Evolutionary conservation across 2,329 filamentous ascomycete species (phyloP), one percentile per base, ranked within the genome.

Genomic region (Teratosphaeria viscida): DNA sequence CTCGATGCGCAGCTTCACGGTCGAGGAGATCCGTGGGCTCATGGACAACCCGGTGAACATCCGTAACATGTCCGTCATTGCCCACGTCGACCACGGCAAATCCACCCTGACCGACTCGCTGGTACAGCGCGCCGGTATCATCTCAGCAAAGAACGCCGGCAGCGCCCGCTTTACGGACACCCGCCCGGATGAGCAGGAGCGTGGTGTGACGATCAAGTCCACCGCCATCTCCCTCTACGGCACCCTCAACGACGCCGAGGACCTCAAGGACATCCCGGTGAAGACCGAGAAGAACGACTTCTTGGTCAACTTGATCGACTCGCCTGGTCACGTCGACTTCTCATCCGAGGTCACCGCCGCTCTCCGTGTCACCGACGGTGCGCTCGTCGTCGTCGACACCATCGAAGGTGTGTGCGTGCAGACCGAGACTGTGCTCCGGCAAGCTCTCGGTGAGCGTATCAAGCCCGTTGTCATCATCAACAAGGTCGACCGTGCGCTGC

Each of bases 271-370:
- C 76, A 91, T 97, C 70, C 87, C 88, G 69, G 85, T 91, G 80
- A 88, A 90, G 81, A 89, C 90, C 70, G 84, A 91, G 65, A 94
- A 94, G 79, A 88, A 87, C 78, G 90, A 96, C 78, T 99, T 99
- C 88, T 84, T 99, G 84, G 95, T 99, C 87, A 99, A 99, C 88
- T 85, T 99, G 81, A 99, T 99, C 78, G 94, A 99, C 81, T 99
- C 94, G 62, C 94, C 94, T 65, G 94, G 94, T 85, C 94, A 99
- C 92, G 94, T 99, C 82, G 94, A 99, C 82, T 99, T 99, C 88
- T 99, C 94, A 52, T 99, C 94, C 68, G 94, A 99, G 78, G 94
- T 99, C 77, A 99, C 94, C 76, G 94, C 94, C 77, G 94, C 94
- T 77, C 92, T 99, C 75, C 94, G 94, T 90, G 94, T 99, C 81